Percentiles rank a stretch among this genome's conserved stretches.
Evolutionary conservation across 768 basidiomycete species (phyloP).

Genomic region (Russula vinacea): DNA sequence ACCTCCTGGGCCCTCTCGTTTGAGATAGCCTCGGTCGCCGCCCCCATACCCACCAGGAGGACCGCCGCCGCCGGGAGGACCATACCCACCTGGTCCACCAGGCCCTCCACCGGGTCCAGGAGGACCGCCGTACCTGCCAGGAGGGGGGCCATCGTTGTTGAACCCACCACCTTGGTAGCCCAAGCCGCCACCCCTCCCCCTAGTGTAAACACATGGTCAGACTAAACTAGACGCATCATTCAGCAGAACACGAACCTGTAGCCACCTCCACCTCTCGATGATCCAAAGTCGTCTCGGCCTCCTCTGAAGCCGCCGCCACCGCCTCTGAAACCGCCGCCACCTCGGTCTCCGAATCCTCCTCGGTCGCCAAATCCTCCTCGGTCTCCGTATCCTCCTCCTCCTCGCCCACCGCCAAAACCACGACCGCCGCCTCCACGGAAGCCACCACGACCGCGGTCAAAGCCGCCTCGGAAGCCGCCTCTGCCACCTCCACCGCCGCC

Average conservation of each 20-base stretch:
- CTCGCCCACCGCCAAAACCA: slow-evolving; percentile 34
- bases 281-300: slow-evolving; percentile 31
- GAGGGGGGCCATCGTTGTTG: slow-evolving; percentile 39
- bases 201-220: slow-evolving; percentile 10
- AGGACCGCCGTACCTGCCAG: slow-evolving; percentile 40
- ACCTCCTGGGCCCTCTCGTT: slow-evolving; percentile 64
- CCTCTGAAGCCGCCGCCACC: slow-evolving; percentile 35
- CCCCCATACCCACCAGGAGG: slow-evolving; percentile 39
- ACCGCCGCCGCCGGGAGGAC: slow-evolving; percentile 42
- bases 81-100: slow-evolving; percentile 42
- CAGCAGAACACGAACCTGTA: slow-evolving; percentile 28
- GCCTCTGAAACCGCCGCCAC: slow-evolving; percentile 31
- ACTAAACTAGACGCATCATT: background rate
- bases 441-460: slow-evolving; percentile 36
- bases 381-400: slow-evolving; percentile 32
- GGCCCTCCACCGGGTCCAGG: slow-evolving; percentile 41
- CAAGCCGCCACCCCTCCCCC: slow-evolving; percentile 31
- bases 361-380: slow-evolving; percentile 31
- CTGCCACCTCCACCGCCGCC: slow-evolving; percentile 40
- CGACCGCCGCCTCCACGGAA: slow-evolving; percentile 34
- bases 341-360: slow-evolving; percentile 33
- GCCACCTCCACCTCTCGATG: slow-evolving; percentile 35
- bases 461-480: slow-evolving; percentile 38
- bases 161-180: slow-evolving; percentile 31
- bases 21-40: slow-evolving; percentile 60